Evolutionary conservation across 768 basidiomycete genomes (phyloP), one percentile per base, ranked within the genome.

Genomic region (Kwoniella europaea): DNA sequence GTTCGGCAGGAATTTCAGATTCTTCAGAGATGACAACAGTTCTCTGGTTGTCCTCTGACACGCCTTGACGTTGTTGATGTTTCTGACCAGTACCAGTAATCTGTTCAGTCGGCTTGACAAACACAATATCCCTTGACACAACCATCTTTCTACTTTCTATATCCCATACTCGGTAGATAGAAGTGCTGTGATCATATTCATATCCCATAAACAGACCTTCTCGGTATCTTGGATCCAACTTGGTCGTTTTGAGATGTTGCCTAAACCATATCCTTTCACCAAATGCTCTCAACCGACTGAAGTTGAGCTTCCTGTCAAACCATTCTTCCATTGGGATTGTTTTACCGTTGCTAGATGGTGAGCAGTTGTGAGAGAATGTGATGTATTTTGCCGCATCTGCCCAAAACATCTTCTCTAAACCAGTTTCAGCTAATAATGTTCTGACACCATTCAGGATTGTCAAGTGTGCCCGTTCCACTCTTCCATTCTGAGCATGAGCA

Each of bases 391-490:
- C 67, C 0, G 60, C 54, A 29, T 76, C 69, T 10, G 72, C 68
- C 75, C 71, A 76, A 35, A 61, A 24, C 24, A 24, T 24, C 24
- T 24, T 24, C 24, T 24, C 24, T 24, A 24, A 35, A 27, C 65
- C 64, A 13, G 66, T 67, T 20, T 64, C 50, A 29, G 44, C 20
- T 27, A 64, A 54, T 4, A 59, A n/a, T 9, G 72, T 71, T 18
- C 75, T 70, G 9, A 76, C 70, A 41, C 59, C 55, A 55, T 76
- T 71, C 1, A 70, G 16, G 27, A 74, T 24, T 1, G 68, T 70
- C 15, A 76, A 46, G 27, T 74, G 66, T 10, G 70, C 67, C 18
- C 75, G 56, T 58, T 76, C 75, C 4, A 74, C 70, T 15, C 75
- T 52, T 15, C 72, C 72, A 56, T 76, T 76, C 22, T 71, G 66